A percentile compares a stretch with the other conserved stretches of the same genome.
Conservation (phyloP, 495 filamentous ascomycete species). For the Hypoxylon cercidicola region DNA sequence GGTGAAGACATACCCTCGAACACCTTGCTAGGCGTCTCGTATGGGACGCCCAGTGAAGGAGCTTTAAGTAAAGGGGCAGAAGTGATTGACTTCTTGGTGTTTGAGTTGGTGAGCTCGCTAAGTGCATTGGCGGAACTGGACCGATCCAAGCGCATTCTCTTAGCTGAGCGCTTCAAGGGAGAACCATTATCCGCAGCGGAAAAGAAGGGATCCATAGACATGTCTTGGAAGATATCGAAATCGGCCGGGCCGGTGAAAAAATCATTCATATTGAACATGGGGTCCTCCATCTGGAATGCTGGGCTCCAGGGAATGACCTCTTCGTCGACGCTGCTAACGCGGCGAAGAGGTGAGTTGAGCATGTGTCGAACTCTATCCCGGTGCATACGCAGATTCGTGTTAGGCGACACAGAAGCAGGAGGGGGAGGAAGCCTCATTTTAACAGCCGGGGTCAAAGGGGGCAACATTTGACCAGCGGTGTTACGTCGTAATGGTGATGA, state of each 20-base stretch:
- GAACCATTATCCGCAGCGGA: conserved; percentile 71
- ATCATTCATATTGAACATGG: conserved; percentile 54
- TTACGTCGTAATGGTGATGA: conserved; percentile 70
- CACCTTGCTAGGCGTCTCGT: conserved; percentile 65
- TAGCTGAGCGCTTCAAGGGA: conserved; percentile 77
- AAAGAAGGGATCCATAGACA: conserved; percentile 57
- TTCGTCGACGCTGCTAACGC: conserved; percentile 64
- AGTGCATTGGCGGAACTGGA: conserved; percentile 70
- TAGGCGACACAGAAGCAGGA: conserved; percentile 89
- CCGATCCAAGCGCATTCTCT: conserved; percentile 68
- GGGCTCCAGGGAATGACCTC: conserved; percentile 79
- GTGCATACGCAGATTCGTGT: conserved; percentile 93
- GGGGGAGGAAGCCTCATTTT: conserved; percentile 85
- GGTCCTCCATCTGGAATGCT: conserved; percentile 70
- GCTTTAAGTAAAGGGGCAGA: conserved; percentile 59
- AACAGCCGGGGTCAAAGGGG: conserved; percentile 85
- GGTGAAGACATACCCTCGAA: conserved; percentile 59
- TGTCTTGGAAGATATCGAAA: conserved; percentile 81
- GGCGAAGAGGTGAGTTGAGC: conserved; percentile 86
- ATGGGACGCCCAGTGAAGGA: conserved; percentile 53
- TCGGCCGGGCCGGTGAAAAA: conserved; percentile 62
- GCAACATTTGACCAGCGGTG: conserved; percentile 70
- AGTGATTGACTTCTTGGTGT: conserved; percentile 60
- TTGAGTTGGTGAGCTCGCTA: conserved; percentile 69
- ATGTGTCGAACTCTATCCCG: conserved; percentile 86